Conservation (phyloP, 805 yeast genomes). For the Kluyveromyces wickerhamii region DNA sequence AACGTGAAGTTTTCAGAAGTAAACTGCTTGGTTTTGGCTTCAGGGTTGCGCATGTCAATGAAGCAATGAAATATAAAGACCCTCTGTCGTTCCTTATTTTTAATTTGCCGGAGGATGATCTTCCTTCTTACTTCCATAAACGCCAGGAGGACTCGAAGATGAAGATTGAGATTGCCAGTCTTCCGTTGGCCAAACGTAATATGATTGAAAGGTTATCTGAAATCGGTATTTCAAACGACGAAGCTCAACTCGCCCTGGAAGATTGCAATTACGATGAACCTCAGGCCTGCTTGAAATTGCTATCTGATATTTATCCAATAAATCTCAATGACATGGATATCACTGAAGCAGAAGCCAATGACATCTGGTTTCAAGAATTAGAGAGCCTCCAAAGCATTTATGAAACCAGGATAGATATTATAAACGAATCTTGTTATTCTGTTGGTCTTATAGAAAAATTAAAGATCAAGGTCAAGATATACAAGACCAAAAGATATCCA, state of each 20-base stretch:
- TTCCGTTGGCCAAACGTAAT: constrained; percentile 41
- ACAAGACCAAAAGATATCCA: constrained; percentile 53
- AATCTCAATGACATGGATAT: constrained; percentile 8
- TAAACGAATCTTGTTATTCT: constrained; percentile 18
- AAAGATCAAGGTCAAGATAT: constrained; percentile 31
- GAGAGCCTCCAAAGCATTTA: constrained; percentile 60
- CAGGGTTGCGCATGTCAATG: constrained; percentile 57
- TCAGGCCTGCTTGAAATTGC: constrained; percentile 28
- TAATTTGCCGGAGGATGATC: constrained; percentile 90
- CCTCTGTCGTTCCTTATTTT: constrained; percentile 51
- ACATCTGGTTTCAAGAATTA: constrained; percentile 67
- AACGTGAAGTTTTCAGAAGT: constrained; percentile 18
- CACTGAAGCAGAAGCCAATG: constrained; percentile 29
- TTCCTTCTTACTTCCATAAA: constrained; percentile 60
- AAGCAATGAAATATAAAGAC: constrained; percentile 54
- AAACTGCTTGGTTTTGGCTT: constrained; percentile 52
- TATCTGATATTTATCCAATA: constrained; percentile 12
- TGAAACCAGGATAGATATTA: constrained; percentile 35
- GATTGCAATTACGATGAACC: constrained; percentile 38
- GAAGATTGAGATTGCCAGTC: constrained; percentile 38
- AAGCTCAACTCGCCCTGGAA: constrained; percentile 44
- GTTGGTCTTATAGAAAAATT: constrained; percentile 32
- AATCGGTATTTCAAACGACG: constrained; percentile 65
- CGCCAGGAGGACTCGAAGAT: constrained; percentile 50
- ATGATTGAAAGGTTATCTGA: constrained; percentile 48